Percentiles rank a stretch among this genome's conserved stretches.
Evolutionary conservation across 2,329 filamentous ascomycete species (phyloP).

Genomic region (Aspergillus chevalieri): DNA sequence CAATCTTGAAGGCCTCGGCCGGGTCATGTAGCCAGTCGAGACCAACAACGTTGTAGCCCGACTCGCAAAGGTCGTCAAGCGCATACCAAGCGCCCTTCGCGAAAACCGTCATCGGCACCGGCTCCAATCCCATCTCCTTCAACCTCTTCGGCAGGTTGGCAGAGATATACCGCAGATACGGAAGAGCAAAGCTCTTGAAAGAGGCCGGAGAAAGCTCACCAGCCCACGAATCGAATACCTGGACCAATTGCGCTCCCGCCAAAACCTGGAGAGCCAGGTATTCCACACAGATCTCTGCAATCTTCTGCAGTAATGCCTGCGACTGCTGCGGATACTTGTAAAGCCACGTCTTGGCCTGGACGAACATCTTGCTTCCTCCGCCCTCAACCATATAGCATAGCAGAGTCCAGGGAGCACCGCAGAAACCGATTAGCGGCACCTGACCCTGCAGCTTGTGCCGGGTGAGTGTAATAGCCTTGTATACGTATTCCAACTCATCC

Average conservation of each 20-base stretch:
- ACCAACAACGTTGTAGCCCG: conserved; percentile 89
- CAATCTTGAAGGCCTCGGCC: conserved; percentile 71
- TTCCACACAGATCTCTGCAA: conserved; percentile 89
- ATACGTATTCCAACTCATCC: conserved; percentile 84
- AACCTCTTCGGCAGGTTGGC: conserved; percentile 70
- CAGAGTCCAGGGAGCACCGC: conserved; percentile 92
- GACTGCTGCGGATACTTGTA: conserved; percentile 79
- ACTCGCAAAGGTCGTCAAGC: conserved; percentile 75
- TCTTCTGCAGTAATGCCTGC: conserved; percentile 79
- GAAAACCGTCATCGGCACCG: conserved; percentile 95
- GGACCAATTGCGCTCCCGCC: conserved; percentile 88
- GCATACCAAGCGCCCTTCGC: conserved; percentile 97
- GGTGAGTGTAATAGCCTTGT: conserved; percentile 88
- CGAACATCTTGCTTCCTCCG: conserved; percentile 90
- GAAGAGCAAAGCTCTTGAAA: conserved; percentile 79
- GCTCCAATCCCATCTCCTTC: conserved; percentile 65
- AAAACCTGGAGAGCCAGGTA: conserved; percentile 87
- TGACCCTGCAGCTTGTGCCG: conserved; percentile 78
- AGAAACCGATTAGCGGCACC: conserved; percentile 93
- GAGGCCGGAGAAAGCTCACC: conserved; percentile 80
- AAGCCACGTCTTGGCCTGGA: conserved; percentile 92
- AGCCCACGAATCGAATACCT: conserved; percentile 98
- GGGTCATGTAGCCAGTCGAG: conserved; percentile 94
- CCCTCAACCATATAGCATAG: conserved; percentile 99
- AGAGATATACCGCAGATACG: conserved; percentile 79